Conservation (phyloP, 2,329 filamentous ascomycete genomes). For the Moelleriella libera region DNA sequence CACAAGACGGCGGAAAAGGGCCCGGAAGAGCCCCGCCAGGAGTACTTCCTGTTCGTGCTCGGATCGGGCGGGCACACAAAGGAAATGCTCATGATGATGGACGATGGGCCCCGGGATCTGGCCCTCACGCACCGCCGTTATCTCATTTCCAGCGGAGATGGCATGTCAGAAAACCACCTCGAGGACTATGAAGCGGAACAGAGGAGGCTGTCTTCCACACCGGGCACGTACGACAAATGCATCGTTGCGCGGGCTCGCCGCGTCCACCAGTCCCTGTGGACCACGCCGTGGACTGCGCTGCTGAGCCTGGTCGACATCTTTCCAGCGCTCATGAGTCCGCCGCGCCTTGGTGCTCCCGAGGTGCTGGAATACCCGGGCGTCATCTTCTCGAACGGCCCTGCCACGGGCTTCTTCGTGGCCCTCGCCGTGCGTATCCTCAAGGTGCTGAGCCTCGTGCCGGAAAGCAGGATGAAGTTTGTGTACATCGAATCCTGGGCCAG, state of each 20-base stretch:
- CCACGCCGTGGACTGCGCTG: slow-evolving; percentile 56
- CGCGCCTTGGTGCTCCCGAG: slow-evolving; percentile 8
- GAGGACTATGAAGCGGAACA: slow-evolving; percentile 33
- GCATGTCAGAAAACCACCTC: slow-evolving; percentile 50
- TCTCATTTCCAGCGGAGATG: slow-evolving; percentile 64
- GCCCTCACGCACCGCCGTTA: slow-evolving; percentile 59
- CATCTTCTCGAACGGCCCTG: slow-evolving; percentile 79
- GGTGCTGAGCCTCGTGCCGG: slow-evolving; percentile 27
- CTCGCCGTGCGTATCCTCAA: slow-evolving; percentile 34
- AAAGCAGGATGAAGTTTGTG: slow-evolving; percentile 53
- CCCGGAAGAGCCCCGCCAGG: slow-evolving; percentile 3
- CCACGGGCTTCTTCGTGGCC: slow-evolving; percentile 66
- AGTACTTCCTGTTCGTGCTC: slow-evolving; percentile 64
- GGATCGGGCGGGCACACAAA: slow-evolving; percentile 90
- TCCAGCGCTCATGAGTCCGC: slow-evolving; percentile 32
- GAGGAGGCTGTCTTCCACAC: slow-evolving; percentile 9
- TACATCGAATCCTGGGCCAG: slow-evolving; percentile 92
- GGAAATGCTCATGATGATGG: slow-evolving; percentile 82
- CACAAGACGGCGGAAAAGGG: not conserved
- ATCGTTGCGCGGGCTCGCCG: slow-evolving; percentile 61
- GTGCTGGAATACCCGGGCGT: slow-evolving; percentile 47
- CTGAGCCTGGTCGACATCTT: slow-evolving; percentile 51
- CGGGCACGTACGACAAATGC: slow-evolving; percentile 47
- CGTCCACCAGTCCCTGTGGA: slow-evolving; percentile 69
- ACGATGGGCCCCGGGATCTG: slow-evolving; percentile 37